Conservation (phyloP, 1,284 basidiomycete species). For the Sanghuangporus weigelae region DNA sequence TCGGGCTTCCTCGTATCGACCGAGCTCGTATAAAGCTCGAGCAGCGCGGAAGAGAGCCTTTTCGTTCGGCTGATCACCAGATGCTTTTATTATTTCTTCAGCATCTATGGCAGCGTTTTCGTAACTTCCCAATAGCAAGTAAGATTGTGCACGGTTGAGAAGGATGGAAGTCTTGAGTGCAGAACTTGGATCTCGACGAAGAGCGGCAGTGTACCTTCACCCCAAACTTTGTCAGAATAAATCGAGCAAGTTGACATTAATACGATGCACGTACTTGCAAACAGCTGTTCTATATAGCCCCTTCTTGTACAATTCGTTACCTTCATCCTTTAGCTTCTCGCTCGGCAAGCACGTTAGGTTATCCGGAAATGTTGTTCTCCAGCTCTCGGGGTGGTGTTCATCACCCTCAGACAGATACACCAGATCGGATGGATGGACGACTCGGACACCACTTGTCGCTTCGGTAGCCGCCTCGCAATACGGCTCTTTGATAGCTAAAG, state of each 20-base stretch:
- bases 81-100: background rate
- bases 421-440: constrained; percentile 15
- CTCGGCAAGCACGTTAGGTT: background rate
- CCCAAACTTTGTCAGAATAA: background rate
- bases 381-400: constrained; percentile 8
- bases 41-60: constrained; percentile 16
- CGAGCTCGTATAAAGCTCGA: constrained; percentile 10
- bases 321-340: constrained; percentile 15
- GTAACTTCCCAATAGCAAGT: constrained; percentile 4
- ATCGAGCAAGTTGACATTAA: background rate
- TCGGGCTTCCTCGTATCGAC: constrained; percentile 3
- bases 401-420: constrained; percentile 13
- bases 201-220: constrained; percentile 11
- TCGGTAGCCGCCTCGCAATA: constrained; percentile 17
- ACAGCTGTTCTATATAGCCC: constrained; percentile 10
- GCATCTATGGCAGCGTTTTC: background rate
- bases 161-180: constrained; percentile 9
- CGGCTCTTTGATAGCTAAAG: constrained; percentile 17
- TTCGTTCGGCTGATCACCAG: constrained; percentile 8
- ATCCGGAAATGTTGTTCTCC: constrained; percentile 8
- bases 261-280: constrained; percentile 3
- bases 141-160: constrained; percentile 17
- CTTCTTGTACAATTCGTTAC: constrained; percentile 13
- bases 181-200: background rate
- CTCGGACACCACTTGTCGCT: constrained; percentile 12